These are phyloP conservation scores for Phytophthora pini DNA, from an alignment of 352 stramenopile species.

Conservation along the genomic window DNA sequence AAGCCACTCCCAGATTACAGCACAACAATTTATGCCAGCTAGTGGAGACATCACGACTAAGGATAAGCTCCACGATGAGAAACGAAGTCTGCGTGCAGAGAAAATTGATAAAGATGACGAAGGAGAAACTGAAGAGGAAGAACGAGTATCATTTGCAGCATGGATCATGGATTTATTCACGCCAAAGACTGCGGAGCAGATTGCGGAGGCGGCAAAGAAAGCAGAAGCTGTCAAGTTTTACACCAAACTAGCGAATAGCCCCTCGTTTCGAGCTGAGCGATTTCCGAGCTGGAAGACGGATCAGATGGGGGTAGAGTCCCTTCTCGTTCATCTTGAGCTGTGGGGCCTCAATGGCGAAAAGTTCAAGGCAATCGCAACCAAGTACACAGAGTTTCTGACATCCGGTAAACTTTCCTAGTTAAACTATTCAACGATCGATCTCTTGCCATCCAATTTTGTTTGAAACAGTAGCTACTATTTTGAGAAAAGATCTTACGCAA, in stretches of 20 bases:
- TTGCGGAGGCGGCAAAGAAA: not conserved
- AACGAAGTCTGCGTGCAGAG: not conserved
- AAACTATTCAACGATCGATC: not conserved
- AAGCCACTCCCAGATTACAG: too few species aligned
- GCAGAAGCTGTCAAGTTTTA: not conserved
- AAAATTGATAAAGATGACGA: not conserved
- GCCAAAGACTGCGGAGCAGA: not conserved
- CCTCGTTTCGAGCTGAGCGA: not conserved
- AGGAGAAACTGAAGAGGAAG: not conserved
- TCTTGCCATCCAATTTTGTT: too few species aligned
- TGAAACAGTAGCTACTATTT: too few species aligned
- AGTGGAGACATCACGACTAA: not conserved
- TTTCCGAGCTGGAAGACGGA: not conserved
- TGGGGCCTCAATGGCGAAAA: not conserved
- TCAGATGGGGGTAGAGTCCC: not conserved
- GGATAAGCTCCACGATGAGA: not conserved
- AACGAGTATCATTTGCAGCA: not conserved
- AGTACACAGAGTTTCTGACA: not conserved
- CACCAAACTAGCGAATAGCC: not conserved
- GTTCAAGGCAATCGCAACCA: conserved; percentile 2
- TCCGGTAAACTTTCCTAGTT: not conserved
- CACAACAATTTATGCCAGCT: not conserved
- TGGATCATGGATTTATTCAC: not conserved
- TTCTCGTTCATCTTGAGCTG: not conserved
- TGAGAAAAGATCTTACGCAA: too few species aligned